A percentile compares a stretch with the other conserved stretches of the same genome.
Evolutionary conservation across 139 green algal species (phyloP).

Genomic region (Gonium pectorale): DNA sequence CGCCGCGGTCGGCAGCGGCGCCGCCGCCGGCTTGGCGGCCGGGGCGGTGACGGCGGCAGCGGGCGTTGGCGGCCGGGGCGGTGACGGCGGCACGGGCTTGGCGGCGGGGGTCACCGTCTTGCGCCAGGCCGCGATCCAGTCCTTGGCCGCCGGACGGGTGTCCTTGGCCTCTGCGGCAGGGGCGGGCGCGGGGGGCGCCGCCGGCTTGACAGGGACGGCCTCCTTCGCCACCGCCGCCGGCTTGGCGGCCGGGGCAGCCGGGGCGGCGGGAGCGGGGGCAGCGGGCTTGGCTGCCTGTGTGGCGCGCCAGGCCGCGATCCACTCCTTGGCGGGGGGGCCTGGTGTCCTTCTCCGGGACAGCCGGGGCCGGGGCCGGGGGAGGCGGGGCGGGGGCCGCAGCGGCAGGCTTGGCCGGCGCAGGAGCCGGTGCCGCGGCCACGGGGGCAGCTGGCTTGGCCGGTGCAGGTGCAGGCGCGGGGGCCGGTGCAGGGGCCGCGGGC

Average conservation of each 20-base stretch:
- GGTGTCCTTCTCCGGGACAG: background rate
- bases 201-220: too few relatives aligned
- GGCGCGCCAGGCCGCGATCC: slow-evolving; percentile 12
- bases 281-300: background rate
- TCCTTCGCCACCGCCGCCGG: background rate
- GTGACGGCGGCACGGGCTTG: background rate
- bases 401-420: background rate
- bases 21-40: background rate
- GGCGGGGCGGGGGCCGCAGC: too few relatives aligned
- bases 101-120: background rate
- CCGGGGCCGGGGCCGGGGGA: too few relatives aligned
- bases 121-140: slow-evolving; percentile 29
- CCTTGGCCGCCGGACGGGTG: slow-evolving; percentile 20
- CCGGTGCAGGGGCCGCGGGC: too few relatives aligned
- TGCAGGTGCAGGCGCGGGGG: too few relatives aligned
- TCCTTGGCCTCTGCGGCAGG: background rate
- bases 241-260: background rate
- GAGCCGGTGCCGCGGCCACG: background rate
- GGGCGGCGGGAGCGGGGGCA: background rate
- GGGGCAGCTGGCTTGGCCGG: background rate
- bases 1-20: background rate
- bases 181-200: too few relatives aligned
- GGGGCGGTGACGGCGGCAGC: background rate
- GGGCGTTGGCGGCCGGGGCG: background rate
- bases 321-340: slow-evolving; percentile 31